Evolutionary conservation across 1,284 basidiomycete species (phyloP), one percentile per base, ranked within the genome.

Genomic region (Tylopilus sp.): DNA sequence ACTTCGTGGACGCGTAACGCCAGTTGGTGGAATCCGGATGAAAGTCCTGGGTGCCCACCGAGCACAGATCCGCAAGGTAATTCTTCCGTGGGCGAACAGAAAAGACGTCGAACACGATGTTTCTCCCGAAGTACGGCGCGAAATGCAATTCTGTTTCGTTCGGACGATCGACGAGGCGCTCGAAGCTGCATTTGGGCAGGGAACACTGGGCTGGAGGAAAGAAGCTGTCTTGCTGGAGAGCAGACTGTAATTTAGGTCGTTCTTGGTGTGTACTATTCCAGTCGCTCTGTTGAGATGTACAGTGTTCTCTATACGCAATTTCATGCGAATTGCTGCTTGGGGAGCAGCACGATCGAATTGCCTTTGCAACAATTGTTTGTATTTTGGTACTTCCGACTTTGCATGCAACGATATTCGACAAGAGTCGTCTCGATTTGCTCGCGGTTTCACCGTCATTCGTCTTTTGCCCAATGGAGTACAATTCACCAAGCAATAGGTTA

Each of bases 51-150:
- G 89, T 20, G 90, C 91, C 0, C 89, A 94, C 65, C 83, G 93
- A 7, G 90, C 92, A 1, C 84, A 88, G 41, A 83, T 94, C 39
- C 85, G 79, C 51, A 92, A 85, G 64, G 82, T 95, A 33, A 84
- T 95, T 51, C 76, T 95, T 5, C 93, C 93, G 0, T 84, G 80
- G 74, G 84, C 84, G 48, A 94, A 94, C 66, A 78, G 85, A 43
- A 92, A 91, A 63, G 92, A 94, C 55, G 88, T 92, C 22, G 89
- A 92, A 64, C 83, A 88, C 58, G 92, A 94, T 55, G 81, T 94
- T 1, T 84, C 91, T 9, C 71, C 73, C 15, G 85, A 88, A 64
- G 79, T 94, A 33, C 76, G 83, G 29, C 77, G 80, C 33, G 82
- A 86, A 61, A 85, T 92, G 76, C 80, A 90, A 63, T 88, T 93